Evolutionary conservation across 306 rosid species (phyloP).

Genomic region (Alnus rubra): DNA sequence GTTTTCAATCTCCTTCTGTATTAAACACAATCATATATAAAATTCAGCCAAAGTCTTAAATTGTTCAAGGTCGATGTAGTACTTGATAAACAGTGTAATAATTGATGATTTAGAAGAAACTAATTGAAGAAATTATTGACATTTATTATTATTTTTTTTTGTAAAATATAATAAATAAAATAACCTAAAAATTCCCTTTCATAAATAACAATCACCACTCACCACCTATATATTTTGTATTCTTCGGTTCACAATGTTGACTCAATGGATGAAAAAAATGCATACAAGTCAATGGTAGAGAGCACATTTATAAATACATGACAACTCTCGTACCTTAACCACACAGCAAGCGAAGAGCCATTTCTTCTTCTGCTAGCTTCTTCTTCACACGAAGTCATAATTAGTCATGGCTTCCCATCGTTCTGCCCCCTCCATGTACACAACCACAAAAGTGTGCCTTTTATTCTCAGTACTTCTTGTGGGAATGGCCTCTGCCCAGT

Average conservation of each 20-base stretch:
- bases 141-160: too few relatives aligned
- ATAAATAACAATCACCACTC: too few relatives aligned
- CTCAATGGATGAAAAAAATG: not conserved
- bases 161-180: too few relatives aligned
- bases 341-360: not conserved
- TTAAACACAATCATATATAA: too few relatives aligned
- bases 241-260: not conserved
- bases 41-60: too few relatives aligned
- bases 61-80: too few relatives aligned
- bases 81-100: too few relatives aligned
- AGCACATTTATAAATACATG: constrained; percentile 20
- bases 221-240: not conserved
- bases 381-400: not conserved
- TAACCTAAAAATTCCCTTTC: too few relatives aligned
- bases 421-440: not conserved
- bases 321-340: not conserved
- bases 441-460: constrained; percentile 17
- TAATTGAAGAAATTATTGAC: too few relatives aligned
- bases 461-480: constrained; percentile 14
- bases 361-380: not conserved
- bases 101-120: too few relatives aligned
- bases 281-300: not conserved
- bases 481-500: constrained; percentile 47
- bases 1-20: too few relatives aligned
- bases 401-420: constrained; percentile 15